phyloP scores from a whole-genome alignment of 352 stramenopile genomes.

The Phytophthora hybrid region DNA sequence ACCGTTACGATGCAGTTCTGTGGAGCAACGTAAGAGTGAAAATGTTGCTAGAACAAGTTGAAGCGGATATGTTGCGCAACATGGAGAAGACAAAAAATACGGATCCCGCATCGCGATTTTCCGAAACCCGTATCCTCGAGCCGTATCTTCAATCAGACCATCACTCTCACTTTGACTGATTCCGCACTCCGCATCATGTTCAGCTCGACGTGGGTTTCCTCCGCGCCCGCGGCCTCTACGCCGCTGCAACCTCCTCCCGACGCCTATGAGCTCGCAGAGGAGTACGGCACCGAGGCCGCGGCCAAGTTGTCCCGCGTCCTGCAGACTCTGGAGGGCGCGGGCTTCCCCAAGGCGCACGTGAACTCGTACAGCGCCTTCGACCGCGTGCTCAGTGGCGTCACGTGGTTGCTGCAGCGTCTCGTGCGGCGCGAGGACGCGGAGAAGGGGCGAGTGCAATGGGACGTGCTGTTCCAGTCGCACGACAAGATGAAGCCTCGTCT shows the following conservation, averaged over 20 bases:
- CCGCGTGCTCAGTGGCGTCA: slow-evolving; percentile 61
- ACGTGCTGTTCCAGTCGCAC: slow-evolving; percentile 71
- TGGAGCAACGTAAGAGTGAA: no score
- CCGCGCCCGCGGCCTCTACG: slow-evolving; percentile 5
- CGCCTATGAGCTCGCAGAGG: slow-evolving; percentile 44
- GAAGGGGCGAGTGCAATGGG: slow-evolving; percentile 64
- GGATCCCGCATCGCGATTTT: not conserved
- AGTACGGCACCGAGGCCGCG: slow-evolving; percentile 47
- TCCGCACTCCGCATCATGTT: slow-evolving; percentile 22
- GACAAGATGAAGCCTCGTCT: slow-evolving; percentile 74
- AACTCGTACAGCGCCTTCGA: slow-evolving; percentile 68
- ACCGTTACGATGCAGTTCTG: no score
- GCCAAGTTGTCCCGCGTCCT: slow-evolving; percentile 45
- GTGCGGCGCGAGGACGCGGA: slow-evolving; percentile 56
- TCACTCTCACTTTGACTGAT: not conserved
- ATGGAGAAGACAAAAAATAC: no score
- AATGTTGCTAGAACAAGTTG: no score
- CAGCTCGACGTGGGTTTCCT: slow-evolving; percentile 30
- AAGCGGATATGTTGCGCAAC: no score
- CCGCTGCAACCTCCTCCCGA: slow-evolving; percentile 19
- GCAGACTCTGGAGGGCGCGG: slow-evolving; percentile 38
- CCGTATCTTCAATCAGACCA: not conserved
- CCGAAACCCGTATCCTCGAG: not conserved
- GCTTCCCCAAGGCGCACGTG: slow-evolving; percentile 57
- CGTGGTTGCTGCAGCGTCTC: slow-evolving; percentile 71